Percentiles rank a stretch among this genome's conserved stretches.
Evolutionary conservation across 2,329 filamentous ascomycete species (phyloP).

Genomic region (Myriosclerotinia scirpicola): DNA sequence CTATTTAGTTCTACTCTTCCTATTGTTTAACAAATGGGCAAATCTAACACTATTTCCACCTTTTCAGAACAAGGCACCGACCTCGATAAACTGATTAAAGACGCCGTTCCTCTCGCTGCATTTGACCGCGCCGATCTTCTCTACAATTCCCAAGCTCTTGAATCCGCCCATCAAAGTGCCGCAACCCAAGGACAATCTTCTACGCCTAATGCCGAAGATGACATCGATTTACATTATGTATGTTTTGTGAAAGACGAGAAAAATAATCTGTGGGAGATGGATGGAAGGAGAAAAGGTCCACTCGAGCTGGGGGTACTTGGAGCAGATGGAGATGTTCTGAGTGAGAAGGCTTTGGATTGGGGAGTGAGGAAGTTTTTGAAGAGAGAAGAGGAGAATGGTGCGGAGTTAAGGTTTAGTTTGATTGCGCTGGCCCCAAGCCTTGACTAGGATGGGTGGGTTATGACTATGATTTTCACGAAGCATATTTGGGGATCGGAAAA

Average conservation of each 20-base stretch:
- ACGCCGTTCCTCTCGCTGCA: conserved; percentile 70
- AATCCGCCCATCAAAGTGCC: conserved; percentile 77
- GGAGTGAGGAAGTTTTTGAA: conserved; percentile 51
- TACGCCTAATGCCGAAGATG: conserved; percentile 74
- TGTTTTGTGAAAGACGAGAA: conserved; percentile 77
- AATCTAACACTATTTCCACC: neutral
- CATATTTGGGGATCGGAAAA: neutral
- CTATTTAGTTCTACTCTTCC: neutral
- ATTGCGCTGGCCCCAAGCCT: conserved; percentile 36
- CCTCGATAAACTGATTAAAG: conserved; percentile 63
- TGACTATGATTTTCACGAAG: conserved; percentile 13
- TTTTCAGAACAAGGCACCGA: conserved; percentile 40
- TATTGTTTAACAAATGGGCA: conserved; percentile 60
- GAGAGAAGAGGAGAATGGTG: conserved; percentile 34
- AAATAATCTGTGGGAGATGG: conserved; percentile 70
- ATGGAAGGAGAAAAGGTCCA: conserved; percentile 68
- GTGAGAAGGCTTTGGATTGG: conserved; percentile 71
- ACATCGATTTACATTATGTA: conserved; percentile 90
- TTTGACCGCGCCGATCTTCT: conserved; percentile 69
- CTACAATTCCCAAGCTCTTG: conserved; percentile 75
- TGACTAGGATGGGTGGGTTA: conserved; percentile 26
- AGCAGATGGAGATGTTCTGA: conserved; percentile 68
- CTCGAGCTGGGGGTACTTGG: conserved; percentile 45
- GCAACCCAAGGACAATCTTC: conserved; percentile 74
- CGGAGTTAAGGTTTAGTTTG: conserved; percentile 39